Percentiles rank a stretch among this genome's conserved stretches.
Evolutionary conservation across 257 asterid species (phyloP).

Genomic region (Primulina tabacum): DNA sequence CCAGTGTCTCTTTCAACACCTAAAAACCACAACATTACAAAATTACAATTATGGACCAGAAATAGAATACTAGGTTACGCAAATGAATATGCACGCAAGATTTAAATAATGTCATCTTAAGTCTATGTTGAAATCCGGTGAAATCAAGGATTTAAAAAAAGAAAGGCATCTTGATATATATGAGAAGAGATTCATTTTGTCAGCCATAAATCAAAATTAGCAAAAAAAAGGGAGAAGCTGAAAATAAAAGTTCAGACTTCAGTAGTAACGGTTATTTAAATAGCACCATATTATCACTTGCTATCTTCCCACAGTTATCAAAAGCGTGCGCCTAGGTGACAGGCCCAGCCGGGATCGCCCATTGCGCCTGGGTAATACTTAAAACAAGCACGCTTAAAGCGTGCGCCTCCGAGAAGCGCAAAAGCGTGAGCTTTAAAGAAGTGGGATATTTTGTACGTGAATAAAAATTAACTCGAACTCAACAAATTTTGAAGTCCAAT

Average conservation of each 20-base stretch:
- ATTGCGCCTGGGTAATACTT: too few species aligned
- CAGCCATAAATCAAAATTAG: neutral
- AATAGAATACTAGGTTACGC: neutral
- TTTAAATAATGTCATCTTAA: neutral
- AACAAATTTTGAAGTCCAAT: too few species aligned
- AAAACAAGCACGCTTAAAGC: too few species aligned
- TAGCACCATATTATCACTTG: neutral
- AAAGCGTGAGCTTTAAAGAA: too few species aligned
- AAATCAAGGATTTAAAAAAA: neutral
- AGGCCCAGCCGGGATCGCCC: too few species aligned
- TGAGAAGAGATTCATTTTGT: neutral
- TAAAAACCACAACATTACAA: conserved; percentile 19
- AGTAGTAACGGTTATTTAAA: neutral
- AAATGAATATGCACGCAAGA: conserved; percentile 6
- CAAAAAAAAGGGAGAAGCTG: neutral
- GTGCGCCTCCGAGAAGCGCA: too few species aligned
- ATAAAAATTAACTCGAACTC: too few species aligned
- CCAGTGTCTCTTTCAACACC: conserved; percentile 87
- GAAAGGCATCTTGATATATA: neutral
- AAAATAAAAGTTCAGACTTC: too few species aligned
- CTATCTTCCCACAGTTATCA: too few species aligned
- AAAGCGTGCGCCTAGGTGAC: too few species aligned
- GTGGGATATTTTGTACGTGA: too few species aligned
- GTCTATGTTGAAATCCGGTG: neutral
- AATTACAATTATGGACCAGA: conserved; percentile 3